phyloP scores from a whole-genome alignment of 2,329 filamentous ascomycete genomes.

The Penicillium sp. region DNA sequence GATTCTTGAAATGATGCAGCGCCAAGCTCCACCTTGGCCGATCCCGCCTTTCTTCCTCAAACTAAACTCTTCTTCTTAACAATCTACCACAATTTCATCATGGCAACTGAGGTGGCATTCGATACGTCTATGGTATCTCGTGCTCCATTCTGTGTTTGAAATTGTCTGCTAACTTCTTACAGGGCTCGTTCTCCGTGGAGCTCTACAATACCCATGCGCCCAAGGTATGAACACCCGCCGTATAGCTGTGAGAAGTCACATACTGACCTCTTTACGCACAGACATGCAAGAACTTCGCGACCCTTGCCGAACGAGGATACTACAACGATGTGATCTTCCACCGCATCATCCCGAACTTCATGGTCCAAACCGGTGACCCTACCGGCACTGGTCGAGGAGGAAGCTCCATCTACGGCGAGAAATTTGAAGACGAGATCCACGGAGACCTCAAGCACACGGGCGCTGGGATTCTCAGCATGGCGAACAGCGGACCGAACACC shows the following conservation, averaged over 20 bases:
- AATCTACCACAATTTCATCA: slow-evolving; percentile 36
- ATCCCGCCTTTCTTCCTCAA: slow-evolving; percentile 7
- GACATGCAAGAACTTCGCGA: slow-evolving; percentile 84
- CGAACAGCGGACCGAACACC: slow-evolving; percentile 88
- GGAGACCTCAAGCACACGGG: slow-evolving; percentile 82
- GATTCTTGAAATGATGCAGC: slow-evolving; percentile 13
- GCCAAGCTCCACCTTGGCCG: slow-evolving; percentile 14
- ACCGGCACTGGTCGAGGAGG: slow-evolving; percentile 92
- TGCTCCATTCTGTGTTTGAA: background rate
- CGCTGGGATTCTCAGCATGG: slow-evolving; percentile 93
- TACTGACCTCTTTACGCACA: slow-evolving; percentile 35
- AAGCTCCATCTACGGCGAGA: slow-evolving; percentile 84
- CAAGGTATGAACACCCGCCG: slow-evolving; percentile 46
- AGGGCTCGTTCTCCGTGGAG: slow-evolving; percentile 85
- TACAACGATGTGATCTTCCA: slow-evolving; percentile 87
- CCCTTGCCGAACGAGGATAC: slow-evolving; percentile 79
- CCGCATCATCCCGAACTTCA: slow-evolving; percentile 93
- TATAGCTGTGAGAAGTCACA: background rate
- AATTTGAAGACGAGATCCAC: slow-evolving; percentile 90
- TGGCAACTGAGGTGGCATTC: slow-evolving; percentile 77
- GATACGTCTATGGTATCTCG: slow-evolving; percentile 77
- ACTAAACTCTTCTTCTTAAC: background rate
- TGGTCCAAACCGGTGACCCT: slow-evolving; percentile 93
- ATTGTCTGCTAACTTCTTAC: slow-evolving; percentile 17
- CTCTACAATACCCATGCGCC: slow-evolving; percentile 89